Evolutionary conservation across 2,329 filamentous ascomycete genomes (phyloP).

Genomic region (Botrytis elliptica): DNA sequence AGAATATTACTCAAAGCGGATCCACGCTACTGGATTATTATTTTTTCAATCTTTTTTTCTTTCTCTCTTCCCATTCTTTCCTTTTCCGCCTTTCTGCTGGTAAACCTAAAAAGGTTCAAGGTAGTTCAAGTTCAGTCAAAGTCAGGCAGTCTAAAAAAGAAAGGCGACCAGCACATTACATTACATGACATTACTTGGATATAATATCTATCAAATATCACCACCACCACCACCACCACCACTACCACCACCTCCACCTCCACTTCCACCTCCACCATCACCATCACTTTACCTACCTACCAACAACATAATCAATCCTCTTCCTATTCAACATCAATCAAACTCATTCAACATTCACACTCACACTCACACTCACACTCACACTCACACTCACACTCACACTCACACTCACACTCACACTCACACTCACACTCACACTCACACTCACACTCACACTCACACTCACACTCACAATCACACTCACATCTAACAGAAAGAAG

Average conservation of each 20-base stretch:
- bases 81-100: constrained; percentile 16
- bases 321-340: not conserved
- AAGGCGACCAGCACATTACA: constrained; percentile 7
- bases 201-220: not conserved
- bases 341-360: not conserved
- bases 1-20: not conserved
- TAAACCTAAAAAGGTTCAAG: not conserved
- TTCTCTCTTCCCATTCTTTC: not conserved
- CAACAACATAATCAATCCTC: too few relatives aligned
- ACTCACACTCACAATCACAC: too few relatives aligned
- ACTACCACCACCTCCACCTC: not conserved
- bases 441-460: not conserved
- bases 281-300: not conserved
- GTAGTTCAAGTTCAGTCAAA: not conserved
- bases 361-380: not conserved
- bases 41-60: not conserved
- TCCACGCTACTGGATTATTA: not conserved
- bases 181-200: not conserved
- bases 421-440: not conserved
- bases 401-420: not conserved
- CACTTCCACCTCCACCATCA: not conserved
- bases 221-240: not conserved
- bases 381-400: not conserved
- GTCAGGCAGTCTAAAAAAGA: constrained; percentile 3
- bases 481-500: not conserved